Percentiles rank a stretch among this genome's conserved stretches.
Evolutionary conservation across 2,329 filamentous ascomycete species (phyloP).

Genomic region (Geosmithia flava): DNA sequence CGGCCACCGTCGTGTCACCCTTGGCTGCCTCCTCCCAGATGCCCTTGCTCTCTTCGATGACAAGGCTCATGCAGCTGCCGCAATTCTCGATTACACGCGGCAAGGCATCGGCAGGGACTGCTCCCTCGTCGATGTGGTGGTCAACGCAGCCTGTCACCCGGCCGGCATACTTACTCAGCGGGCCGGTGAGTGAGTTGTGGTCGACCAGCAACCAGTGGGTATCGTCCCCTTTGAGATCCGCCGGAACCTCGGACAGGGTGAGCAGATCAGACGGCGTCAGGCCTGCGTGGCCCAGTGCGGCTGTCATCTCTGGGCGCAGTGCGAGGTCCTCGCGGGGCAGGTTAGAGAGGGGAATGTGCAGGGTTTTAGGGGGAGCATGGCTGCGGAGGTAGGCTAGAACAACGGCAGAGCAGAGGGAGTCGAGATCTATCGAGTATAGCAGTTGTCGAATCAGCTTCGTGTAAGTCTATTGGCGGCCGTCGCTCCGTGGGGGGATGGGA

Average conservation of each 20-base stretch:
- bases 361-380: constrained; percentile 35
- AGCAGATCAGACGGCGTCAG: constrained; percentile 50
- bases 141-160: constrained; percentile 58
- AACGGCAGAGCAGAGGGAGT: constrained; percentile 65
- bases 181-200: constrained; percentile 61
- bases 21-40: constrained; percentile 42
- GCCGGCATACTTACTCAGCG: constrained; percentile 36
- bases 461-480: neutral
- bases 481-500: neutral
- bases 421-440: constrained; percentile 45
- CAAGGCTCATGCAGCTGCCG: constrained; percentile 63
- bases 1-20: constrained; percentile 9
- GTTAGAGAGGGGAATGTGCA: constrained; percentile 65
- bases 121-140: constrained; percentile 64
- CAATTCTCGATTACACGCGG: constrained; percentile 51
- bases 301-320: constrained; percentile 60
- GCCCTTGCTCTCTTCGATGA: constrained; percentile 45
- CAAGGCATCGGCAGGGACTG: constrained; percentile 30
- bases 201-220: constrained; percentile 67
- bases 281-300: constrained; percentile 49
- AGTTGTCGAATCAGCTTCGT: neutral
- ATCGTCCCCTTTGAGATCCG: constrained; percentile 34
- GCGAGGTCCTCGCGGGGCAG: constrained; percentile 54
- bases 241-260: constrained; percentile 40
- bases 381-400: constrained; percentile 64